Evolutionary conservation across 2,329 filamentous ascomycete species (phyloP).

Genomic region (Pleurostoma richardsiae): DNA sequence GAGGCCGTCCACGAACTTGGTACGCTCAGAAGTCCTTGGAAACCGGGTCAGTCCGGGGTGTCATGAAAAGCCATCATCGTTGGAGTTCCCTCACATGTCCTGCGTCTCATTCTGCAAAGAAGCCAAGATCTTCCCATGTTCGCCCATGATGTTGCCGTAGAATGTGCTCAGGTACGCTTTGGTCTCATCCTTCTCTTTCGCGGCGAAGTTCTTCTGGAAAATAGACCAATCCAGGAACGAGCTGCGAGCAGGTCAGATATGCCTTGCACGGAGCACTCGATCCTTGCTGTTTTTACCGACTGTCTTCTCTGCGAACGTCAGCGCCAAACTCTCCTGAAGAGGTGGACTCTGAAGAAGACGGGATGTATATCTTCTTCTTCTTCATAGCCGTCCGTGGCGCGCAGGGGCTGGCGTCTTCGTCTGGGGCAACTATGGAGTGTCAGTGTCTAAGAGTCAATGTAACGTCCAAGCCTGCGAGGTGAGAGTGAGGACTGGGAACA

Average conservation of each 20-base stretch:
- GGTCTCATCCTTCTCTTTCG: conserved; percentile 18
- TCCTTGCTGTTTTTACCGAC: background rate
- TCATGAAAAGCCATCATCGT: background rate
- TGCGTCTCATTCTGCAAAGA: conserved; percentile 16
- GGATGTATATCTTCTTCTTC: background rate
- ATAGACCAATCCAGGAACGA: conserved; percentile 17
- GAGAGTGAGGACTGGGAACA: no score
- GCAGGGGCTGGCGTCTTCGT: background rate
- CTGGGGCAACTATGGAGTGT: background rate
- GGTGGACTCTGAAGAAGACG: background rate
- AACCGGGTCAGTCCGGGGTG: background rate
- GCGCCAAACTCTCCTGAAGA: background rate
- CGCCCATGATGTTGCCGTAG: conserved; percentile 12
- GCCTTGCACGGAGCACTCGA: background rate
- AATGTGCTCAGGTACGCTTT: conserved; percentile 21
- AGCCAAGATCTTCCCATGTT: conserved; percentile 11
- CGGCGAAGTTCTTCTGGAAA: conserved; percentile 18
- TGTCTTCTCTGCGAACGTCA: background rate
- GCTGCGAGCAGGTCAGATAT: conserved; percentile 7
- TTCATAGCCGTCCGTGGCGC: background rate
- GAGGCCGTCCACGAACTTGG: conserved; percentile 4
- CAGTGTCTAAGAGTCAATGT: no score
- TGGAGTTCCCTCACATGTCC: conserved; percentile 18
- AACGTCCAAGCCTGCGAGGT: no score
- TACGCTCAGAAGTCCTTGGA: conserved; percentile 1